Base-by-base conservation (phyloP, 2,329 filamentous ascomycete genomes). In the Pseudogymnoascus sp. region DNA sequence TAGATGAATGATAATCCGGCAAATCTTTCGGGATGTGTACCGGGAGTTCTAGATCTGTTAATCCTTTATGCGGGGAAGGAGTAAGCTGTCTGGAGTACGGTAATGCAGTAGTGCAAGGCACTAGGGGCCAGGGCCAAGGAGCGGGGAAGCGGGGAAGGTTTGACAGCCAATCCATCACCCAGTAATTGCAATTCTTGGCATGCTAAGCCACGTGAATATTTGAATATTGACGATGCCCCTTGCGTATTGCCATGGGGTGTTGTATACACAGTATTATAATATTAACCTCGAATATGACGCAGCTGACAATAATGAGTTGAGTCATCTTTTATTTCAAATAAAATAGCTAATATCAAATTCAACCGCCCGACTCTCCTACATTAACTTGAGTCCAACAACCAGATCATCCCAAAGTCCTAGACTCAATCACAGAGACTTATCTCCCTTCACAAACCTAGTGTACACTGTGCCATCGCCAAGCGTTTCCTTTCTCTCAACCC, bases 401-500 rank as follows among this genome's bases (percentile, higher is more conserved):
- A 16, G 23, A 4, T 7, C 11, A 31, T 28, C 28, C 23, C 18
- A 28, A 8, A 31, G 28, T 31, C 10, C 23, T n/a, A n/a, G 23
- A 12, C 14, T 50, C 14, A 16, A 50, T 50, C 21, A 50, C 18
- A 50, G 44, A 50, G 44, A 23, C n/a, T 62, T 60, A 44, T 67
- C 66, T 42, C 21, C 59, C 61, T 67, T 70, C 36, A 64, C 68
- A 62, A 67, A 72, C 28, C 62, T 63, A n/a, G 65, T 69, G 21
- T 71, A 68, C 1, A 71, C 61, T 1, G 70, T 71, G 3, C 70
- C 70, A 65, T 72, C 70, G 25, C 38, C 62, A 34, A 72, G 68
- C 46, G 42, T 50, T 3, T 46, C 67, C 62, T 71, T 70, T 8
- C n/a, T 25, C 60, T 69, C 64, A 4, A 42, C 62, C 63, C 64